Evolutionary conservation across 2,329 filamentous ascomycete species (phyloP).

Genomic region (Rhinocladiella mackenziei): DNA sequence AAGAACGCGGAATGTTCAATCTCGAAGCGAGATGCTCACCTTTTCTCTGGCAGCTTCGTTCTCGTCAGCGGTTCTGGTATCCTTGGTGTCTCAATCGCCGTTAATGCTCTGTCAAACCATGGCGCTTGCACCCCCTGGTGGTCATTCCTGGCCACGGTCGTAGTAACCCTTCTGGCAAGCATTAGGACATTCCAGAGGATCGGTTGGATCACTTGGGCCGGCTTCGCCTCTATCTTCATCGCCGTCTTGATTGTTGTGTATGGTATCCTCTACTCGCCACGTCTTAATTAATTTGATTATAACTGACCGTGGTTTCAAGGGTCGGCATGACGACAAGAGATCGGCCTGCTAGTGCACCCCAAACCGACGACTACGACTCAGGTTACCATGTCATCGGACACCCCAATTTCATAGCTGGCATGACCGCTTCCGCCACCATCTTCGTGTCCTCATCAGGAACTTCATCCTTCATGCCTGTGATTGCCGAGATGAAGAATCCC

Average conservation of each 20-base stretch:
- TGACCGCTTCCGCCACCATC: slow-evolving; percentile 33
- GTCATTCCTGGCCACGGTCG: slow-evolving; percentile 29
- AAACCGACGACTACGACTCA: slow-evolving; percentile 30
- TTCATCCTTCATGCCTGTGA: slow-evolving; percentile 37
- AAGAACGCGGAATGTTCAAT: too few relatives aligned
- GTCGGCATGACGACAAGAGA: slow-evolving; percentile 33
- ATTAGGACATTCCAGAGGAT: slow-evolving; percentile 13
- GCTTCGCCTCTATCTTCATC: slow-evolving; percentile 45
- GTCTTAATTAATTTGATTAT: background rate
- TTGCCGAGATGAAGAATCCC: slow-evolving; percentile 40
- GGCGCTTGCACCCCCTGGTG: slow-evolving; percentile 34
- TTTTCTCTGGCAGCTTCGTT: too few relatives aligned
- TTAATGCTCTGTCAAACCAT: slow-evolving; percentile 43
- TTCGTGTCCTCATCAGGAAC: slow-evolving; percentile 34
- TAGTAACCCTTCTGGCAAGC: slow-evolving; percentile 31
- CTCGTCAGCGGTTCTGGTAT: slow-evolving; percentile 45
- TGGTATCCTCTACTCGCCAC: background rate
- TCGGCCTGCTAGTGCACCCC: slow-evolving; percentile 35
- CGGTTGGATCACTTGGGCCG: slow-evolving; percentile 59
- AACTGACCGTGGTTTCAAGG: background rate
- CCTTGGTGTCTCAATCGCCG: slow-evolving; percentile 39
- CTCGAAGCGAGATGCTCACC: too few relatives aligned
- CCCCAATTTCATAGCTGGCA: slow-evolving; percentile 31
- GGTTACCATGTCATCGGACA: slow-evolving; percentile 32
- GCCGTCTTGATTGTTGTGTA: slow-evolving; percentile 14